Conservation (phyloP, 768 basidiomycete genomes). For the Sutorius australiensis region DNA sequence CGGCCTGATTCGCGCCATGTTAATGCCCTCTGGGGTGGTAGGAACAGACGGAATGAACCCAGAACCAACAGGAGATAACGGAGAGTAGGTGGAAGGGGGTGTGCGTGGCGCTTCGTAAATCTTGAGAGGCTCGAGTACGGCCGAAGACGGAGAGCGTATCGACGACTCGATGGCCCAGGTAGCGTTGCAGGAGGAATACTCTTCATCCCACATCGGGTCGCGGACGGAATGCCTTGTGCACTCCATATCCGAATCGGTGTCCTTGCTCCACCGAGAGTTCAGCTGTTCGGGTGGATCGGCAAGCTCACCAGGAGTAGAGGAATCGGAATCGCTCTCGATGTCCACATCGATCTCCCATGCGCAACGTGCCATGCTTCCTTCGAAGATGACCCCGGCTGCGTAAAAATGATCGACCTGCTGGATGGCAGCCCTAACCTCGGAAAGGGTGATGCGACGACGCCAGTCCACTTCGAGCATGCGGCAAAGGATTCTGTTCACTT, state of each 20-base stretch:
- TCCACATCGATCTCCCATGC: conserved; percentile 74
- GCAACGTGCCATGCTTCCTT: conserved; percentile 76
- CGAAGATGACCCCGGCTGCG: conserved; percentile 69
- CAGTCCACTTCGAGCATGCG: conserved; percentile 74
- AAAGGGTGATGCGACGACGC: conserved; percentile 44
- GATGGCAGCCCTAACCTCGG: conserved; percentile 51
- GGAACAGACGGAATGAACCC: conserved; percentile 47
- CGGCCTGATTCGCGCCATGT: conserved; percentile 38
- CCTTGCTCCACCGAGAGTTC: conserved; percentile 61
- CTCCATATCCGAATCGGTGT: conserved; percentile 36
- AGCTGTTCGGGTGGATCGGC: conserved; percentile 38
- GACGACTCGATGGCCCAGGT: conserved; percentile 56
- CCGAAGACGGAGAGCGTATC: conserved; percentile 43
- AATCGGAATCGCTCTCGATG: conserved; percentile 58
- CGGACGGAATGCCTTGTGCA: conserved; percentile 27
- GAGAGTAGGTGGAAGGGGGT: conserved; percentile 51
- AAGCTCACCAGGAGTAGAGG: conserved; percentile 44
- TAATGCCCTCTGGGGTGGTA: conserved; percentile 53
- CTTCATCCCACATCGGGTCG: conserved; percentile 33
- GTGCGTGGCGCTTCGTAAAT: conserved; percentile 47
- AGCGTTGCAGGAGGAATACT: conserved; percentile 45
- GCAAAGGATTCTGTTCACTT: conserved; percentile 70
- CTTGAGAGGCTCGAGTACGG: conserved; percentile 34
- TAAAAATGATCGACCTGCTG: conserved; percentile 63
- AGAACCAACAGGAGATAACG: conserved; percentile 37